Percentiles rank a stretch among this genome's conserved stretches.
Conservation (phyloP, 1,284 basidiomycete species). For the Heterobasidion occidentale region DNA sequence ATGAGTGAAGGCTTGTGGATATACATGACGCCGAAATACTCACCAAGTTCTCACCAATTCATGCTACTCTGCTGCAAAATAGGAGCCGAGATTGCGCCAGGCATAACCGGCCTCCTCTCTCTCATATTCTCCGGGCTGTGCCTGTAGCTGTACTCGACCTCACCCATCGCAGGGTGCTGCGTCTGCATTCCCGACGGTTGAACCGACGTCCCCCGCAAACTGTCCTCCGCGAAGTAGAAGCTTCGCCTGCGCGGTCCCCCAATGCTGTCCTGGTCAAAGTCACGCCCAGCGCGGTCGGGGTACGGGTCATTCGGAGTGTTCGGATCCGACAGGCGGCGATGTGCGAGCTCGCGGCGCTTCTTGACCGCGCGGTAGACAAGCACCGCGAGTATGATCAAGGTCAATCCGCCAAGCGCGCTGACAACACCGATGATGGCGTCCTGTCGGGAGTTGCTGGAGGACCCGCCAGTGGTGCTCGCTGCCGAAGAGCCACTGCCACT, state of each 20-base stretch:
- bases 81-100: slow-evolving; percentile 55
- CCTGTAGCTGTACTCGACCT: slow-evolving; percentile 18
- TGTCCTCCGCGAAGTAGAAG: slow-evolving; percentile 81
- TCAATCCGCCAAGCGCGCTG: slow-evolving; percentile 63
- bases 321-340: slow-evolving; percentile 54
- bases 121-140: slow-evolving; percentile 27
- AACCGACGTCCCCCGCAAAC: slow-evolving; percentile 40
- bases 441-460: slow-evolving; percentile 35
- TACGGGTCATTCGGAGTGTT: slow-evolving; percentile 7
- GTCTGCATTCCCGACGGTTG: not conserved
- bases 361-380: slow-evolving; percentile 55
- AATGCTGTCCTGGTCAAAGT: slow-evolving; percentile 68
- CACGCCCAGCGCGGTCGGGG: slow-evolving; percentile 25
- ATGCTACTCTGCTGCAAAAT: slow-evolving; percentile 64
- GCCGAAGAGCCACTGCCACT: slow-evolving; percentile 9
- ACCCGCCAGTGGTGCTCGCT: slow-evolving; percentile 1
- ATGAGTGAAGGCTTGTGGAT: not conserved
- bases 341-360: slow-evolving; percentile 50
- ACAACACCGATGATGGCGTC: slow-evolving; percentile 80
- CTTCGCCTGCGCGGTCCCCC: slow-evolving; percentile 64
- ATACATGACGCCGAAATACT: slow-evolving; percentile 29
- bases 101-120: slow-evolving; percentile 43
- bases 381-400: slow-evolving; percentile 56
- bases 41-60: slow-evolving; percentile 33
- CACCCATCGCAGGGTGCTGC: not conserved